Percentiles rank a stretch among this genome's conserved stretches.
Conservation (phyloP, 2,329 filamentous ascomycete genomes). For the Metarhizium guizhouense region DNA sequence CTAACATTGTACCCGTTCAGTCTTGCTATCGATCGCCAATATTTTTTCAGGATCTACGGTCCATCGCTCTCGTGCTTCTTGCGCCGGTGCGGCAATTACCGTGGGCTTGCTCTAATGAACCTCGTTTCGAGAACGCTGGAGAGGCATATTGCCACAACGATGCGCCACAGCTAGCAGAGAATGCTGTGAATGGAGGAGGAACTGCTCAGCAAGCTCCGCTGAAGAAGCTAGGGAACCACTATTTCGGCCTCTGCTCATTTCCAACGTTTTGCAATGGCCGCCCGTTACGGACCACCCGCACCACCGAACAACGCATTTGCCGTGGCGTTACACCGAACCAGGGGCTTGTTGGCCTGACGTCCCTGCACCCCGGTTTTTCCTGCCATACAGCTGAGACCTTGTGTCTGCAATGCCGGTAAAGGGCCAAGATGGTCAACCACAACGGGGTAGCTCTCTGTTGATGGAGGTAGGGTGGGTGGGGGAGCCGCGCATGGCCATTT, state of each 20-base stretch:
- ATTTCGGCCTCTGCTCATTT: neutral
- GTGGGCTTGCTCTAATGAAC: no score
- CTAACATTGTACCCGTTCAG: no score
- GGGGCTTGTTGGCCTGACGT: neutral
- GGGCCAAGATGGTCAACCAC: neutral
- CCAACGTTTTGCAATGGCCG: neutral
- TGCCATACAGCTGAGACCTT: neutral
- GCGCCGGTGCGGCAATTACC: no score
- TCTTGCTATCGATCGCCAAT: no score
- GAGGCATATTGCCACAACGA: neutral
- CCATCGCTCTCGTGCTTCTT: no score
- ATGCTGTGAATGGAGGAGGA: neutral
- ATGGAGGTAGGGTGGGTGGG: neutral
- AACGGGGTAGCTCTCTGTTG: neutral
- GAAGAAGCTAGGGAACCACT: neutral
- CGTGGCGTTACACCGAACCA: neutral
- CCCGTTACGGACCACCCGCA: neutral
- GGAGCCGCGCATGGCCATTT: constrained; percentile 3
- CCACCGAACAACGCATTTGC: no score
- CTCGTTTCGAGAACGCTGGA: neutral
- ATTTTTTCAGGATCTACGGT: no score
- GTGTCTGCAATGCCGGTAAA: neutral
- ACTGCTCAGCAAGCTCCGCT: neutral
- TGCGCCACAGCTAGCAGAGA: neutral
- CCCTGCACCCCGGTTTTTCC: neutral